Conservation (phyloP, 495 filamentous ascomycete species). For the Xylaria castorea region DNA sequence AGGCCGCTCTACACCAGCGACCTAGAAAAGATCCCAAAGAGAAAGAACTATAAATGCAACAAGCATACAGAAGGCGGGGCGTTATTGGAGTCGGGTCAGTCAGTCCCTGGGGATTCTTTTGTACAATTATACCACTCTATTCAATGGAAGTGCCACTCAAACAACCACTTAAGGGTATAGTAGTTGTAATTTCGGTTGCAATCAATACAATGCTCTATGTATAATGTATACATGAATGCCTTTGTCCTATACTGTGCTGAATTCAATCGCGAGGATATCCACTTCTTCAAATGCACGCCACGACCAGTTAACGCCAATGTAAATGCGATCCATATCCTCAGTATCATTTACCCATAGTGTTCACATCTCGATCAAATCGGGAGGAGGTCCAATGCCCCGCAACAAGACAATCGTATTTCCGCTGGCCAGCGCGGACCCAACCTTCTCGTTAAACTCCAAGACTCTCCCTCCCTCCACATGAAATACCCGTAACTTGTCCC, state of each 20-base stretch:
- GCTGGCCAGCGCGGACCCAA: constrained; percentile 69
- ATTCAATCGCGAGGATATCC: constrained; percentile 11
- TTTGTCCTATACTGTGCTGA: neutral
- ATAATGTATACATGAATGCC: constrained; percentile 2
- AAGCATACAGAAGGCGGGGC: constrained; percentile 18
- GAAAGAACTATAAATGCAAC: constrained; percentile 54
- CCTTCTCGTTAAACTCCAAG: constrained; percentile 83
- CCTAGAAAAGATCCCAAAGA: constrained; percentile 53
- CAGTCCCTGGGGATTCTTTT: neutral
- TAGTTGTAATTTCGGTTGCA: constrained; percentile 1
- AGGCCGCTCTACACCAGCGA: constrained; percentile 58
- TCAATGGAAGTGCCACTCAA: neutral
- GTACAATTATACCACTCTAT: constrained; percentile 15
- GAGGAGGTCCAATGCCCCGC: constrained; percentile 74
- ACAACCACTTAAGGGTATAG: constrained; percentile 12
- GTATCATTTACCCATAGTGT: neutral
- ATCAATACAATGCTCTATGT: neutral
- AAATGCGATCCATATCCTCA: constrained; percentile 28
- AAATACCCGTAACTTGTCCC: constrained; percentile 81
- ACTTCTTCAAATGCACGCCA: constrained; percentile 28
- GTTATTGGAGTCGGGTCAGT: constrained; percentile 13
- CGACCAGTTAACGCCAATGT: constrained; percentile 33
- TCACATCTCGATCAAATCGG: constrained; percentile 53
- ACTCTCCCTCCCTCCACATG: constrained; percentile 90
- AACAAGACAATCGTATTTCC: constrained; percentile 91